Conservation (phyloP, 2,329 filamentous ascomycete genomes). For the Calonectria henricotiae region DNA sequence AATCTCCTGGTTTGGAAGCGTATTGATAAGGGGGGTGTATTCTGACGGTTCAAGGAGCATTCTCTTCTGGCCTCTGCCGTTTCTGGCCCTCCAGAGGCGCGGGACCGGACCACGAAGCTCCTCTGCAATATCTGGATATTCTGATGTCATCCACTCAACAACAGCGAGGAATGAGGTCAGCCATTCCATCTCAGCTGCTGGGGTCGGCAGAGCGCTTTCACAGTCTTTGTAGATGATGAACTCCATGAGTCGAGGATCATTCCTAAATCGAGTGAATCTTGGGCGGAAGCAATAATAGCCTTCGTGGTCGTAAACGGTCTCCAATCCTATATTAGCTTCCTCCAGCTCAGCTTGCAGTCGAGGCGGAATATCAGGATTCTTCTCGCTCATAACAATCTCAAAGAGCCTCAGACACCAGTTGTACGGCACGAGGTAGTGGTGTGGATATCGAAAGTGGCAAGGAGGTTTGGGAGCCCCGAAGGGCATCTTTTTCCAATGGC, state of each 20-base stretch:
- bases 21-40: neutral
- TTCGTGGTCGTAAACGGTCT: no score
- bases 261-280: neutral
- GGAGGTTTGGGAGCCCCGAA: neutral
- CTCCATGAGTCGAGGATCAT: neutral
- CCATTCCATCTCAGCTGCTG: neutral
- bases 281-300: no score
- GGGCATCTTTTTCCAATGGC: neutral
- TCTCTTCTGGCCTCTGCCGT: neutral
- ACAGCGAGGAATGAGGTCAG: neutral
- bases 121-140: neutral
- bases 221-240: neutral
- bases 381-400: neutral
- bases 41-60: neutral
- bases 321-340: neutral
- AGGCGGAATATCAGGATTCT: neutral
- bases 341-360: neutral
- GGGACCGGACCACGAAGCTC: neutral
- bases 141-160: neutral
- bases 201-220: neutral
- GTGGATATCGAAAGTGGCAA: neutral
- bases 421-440: neutral
- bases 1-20: neutral
- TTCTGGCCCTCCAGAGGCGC: neutral
- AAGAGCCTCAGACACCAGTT: constrained; percentile 4